These are phyloP conservation scores for Santalum album DNA, from an alignment of 164 flowering plant genomes.

Conservation along the genomic window DNA sequence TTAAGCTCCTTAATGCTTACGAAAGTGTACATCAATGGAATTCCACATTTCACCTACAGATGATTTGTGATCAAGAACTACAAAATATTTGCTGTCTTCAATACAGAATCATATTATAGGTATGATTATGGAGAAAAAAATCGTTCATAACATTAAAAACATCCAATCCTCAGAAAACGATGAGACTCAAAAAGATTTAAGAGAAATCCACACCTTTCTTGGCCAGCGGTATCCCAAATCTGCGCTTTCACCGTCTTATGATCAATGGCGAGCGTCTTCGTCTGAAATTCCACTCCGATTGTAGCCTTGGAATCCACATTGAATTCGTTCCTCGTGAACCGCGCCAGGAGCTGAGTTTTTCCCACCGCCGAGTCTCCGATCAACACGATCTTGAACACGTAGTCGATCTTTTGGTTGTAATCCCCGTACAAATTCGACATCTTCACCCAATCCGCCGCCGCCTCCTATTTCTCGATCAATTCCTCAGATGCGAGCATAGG, in stretches of 20 bases:
- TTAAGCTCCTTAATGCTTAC: too few species aligned
- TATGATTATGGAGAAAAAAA: too few species aligned
- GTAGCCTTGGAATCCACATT: conserved; percentile 63
- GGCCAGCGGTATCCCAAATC: conserved; percentile 75
- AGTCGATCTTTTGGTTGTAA: conserved; percentile 58
- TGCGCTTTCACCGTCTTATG: conserved; percentile 64
- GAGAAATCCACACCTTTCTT: conserved; percentile 39
- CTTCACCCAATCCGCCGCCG: neutral
- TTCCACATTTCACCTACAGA: too few species aligned
- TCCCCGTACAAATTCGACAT: conserved; percentile 64
- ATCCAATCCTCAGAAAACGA: too few species aligned
- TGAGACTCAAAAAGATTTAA: too few species aligned
- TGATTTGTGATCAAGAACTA: too few species aligned
- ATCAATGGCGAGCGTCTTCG: conserved; percentile 49
- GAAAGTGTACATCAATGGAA: too few species aligned
- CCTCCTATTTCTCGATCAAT: too few species aligned
- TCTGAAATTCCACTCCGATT: conserved; percentile 68
- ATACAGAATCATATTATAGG: too few species aligned
- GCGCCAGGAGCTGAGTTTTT: conserved; percentile 58
- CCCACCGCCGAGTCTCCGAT: conserved; percentile 71
- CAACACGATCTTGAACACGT: conserved; percentile 60
- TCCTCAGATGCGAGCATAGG: too few species aligned
- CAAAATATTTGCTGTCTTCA: too few species aligned
- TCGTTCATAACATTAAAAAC: too few species aligned
- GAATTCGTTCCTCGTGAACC: conserved; percentile 61